A percentile compares a stretch with the other conserved stretches of the same genome.
These are phyloP conservation scores for Apiospora hydei DNA, from an alignment of 2,329 filamentous ascomycete genomes.

Conservation along the genomic window DNA sequence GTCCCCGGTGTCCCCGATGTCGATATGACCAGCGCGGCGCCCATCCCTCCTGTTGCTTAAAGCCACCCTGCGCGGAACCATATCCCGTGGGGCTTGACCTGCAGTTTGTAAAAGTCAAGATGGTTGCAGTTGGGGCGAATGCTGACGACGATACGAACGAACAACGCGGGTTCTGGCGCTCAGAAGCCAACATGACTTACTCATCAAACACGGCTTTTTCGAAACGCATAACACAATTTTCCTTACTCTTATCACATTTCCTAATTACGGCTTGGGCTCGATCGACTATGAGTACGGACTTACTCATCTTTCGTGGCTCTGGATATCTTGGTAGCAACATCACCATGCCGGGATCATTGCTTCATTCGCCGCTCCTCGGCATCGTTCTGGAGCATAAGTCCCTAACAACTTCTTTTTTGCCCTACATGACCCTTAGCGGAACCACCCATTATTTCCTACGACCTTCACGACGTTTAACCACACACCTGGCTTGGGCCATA, in stretches of 20 bases:
- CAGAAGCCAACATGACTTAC: neutral
- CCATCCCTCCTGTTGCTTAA: conserved; percentile 42
- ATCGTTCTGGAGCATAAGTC: neutral
- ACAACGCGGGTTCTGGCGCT: neutral
- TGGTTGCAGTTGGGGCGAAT: conserved; percentile 25
- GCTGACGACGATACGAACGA: conserved; percentile 29
- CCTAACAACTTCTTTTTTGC: neutral
- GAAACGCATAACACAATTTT: conserved; percentile 5
- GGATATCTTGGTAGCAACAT: neutral
- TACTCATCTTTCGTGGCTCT: neutral
- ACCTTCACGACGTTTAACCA: conserved; percentile 17
- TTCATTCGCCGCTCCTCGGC: neutral
- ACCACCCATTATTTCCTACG: conserved; percentile 14
- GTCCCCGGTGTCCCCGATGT: conserved; percentile 33
- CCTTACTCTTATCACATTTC: conserved; percentile 16
- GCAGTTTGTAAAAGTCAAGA: conserved; percentile 21
- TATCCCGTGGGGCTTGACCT: neutral
- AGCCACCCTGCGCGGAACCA: neutral
- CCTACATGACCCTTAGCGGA: conserved; percentile 11
- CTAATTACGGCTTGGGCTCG: conserved; percentile 6
- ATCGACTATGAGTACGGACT: neutral
- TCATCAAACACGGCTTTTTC: neutral
- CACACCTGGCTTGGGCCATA: conserved; percentile 4
- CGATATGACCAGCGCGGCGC: conserved; percentile 37
- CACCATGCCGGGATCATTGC: neutral